Evolutionary conservation across 352 stramenopile genomes (phyloP), one percentile per base, ranked within the genome.

Genomic region (Phytopythium cucurbitacearum): DNA sequence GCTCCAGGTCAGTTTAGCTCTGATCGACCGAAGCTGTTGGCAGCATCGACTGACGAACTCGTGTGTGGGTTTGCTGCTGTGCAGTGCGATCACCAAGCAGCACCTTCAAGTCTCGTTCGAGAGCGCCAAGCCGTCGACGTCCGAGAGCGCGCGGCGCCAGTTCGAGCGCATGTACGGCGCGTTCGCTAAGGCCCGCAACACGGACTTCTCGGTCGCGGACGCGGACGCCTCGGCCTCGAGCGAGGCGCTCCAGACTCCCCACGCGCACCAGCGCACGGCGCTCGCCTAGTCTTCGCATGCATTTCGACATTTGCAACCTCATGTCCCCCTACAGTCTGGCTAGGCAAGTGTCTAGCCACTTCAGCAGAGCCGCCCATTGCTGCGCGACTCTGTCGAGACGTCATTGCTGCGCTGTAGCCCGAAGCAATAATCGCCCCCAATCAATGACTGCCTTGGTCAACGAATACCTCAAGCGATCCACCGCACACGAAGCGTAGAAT

Each of bases 141-240:
- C 79, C 10, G 62, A 76, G n/a, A 51, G 62, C 11, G 70, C 71
- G 38, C 74, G 79, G 1, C 73, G 67, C 3, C 58, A 89, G 38
- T 91, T 89, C 40, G 79, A 91, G 48, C 65, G 61, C 44, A 85
- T 89, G 76, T 89, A 85, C 61, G 66, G 64, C 1, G 69, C 56
- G 43, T 91, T 91, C 48, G 85, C 78, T 33, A 81, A 84, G 56
- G 71, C 79, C 3, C 77, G 80, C 34, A 84, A 83, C 40, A 89
- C 80, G 8, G 71, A 86, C 47, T 91, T 91, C 44, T 68, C 73
- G 0, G 66, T 89, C 4, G 80, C 80, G 9, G 64, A 69, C 43
- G 67, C 80, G 5, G 67, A 87, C 40, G 72, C 59, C 2, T 73
- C 59, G 7, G 65, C 74, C 48, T 71, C 54, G 10, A 69, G 56